Base-by-base conservation (phyloP, 2,329 filamentous ascomycete species). In the Colletotrichum lentis region DNA sequence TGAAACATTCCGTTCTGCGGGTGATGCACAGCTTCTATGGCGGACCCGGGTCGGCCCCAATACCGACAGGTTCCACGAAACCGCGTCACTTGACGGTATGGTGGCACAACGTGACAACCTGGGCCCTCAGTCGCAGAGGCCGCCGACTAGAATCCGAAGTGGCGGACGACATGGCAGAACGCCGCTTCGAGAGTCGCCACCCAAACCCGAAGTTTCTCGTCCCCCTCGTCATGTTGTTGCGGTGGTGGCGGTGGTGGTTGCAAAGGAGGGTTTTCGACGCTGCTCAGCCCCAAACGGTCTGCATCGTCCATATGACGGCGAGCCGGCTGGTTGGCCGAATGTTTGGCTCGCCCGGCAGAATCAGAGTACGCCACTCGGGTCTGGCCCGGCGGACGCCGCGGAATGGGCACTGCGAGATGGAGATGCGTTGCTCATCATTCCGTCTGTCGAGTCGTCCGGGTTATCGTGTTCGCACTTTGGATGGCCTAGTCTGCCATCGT, bases 271-370 rank as follows among this genome's bases (percentile, higher is more conserved):
- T 69, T 69, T 66, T 49, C 39, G 24, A 39, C 56, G 62, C 44
- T 69, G 55, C 66, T 69, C 66, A 69, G 66, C 66, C 66, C 61
- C 66, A 52, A 31, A 66, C 24, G 43, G 52, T 50, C 43, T 44
- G 39, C 50, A 52, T 52, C 50, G 50, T 41, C 54, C 49, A 46
- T 50, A 35, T 50, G 56, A 5, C 56, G 56, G 56, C 20, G 56
- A 22, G 57, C 57, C 47, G 46, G 46, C 52, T 60, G 57, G 57
- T 39, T 27, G 24, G 35, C 44, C 47, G 47, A 18, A 39, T 54
- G 12, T 22, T 37, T 14, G 37, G 35, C 22, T 37, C 50, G 35
- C 16, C 16, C 49, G 49, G 49, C 27, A 20, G 27, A 52, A 27
- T 20, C 8, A 5, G 16, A 12, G 10, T 12, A 12, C 5, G 10